Conservation (phyloP, 164 flowering plant species). For the Berberis vulgaris region DNA sequence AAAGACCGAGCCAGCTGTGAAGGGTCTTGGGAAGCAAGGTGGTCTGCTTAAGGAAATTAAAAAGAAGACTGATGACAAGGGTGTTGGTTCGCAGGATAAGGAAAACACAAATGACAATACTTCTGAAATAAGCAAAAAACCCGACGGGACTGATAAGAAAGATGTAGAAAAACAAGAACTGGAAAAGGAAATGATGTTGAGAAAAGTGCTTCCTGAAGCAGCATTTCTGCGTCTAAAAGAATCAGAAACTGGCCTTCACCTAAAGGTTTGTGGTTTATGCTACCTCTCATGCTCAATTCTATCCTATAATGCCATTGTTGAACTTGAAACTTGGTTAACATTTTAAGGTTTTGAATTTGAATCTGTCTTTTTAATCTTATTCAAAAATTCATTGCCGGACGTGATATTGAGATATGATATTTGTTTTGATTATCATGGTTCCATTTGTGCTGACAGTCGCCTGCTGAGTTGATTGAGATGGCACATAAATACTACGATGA, state of each 20-base stretch:
- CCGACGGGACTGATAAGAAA: constrained; percentile 24
- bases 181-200: constrained; percentile 55
- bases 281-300: not conserved
- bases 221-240: constrained; percentile 71
- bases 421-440: constrained; percentile 8
- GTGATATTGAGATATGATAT: not conserved
- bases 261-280: constrained; percentile 42
- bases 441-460: constrained; percentile 42
- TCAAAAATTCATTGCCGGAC: not conserved
- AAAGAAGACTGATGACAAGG: constrained; percentile 54
- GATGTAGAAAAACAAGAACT: constrained; percentile 38
- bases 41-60: constrained; percentile 75
- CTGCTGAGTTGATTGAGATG: constrained; percentile 85
- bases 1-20: constrained; percentile 74
- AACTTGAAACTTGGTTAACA: too few relatives aligned
- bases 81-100: constrained; percentile 31
- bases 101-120: constrained; percentile 23
- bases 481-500: constrained; percentile 80
- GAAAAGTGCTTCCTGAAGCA: constrained; percentile 53
- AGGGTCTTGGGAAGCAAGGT: constrained; percentile 97
- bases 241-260: constrained; percentile 90
- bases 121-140: constrained; percentile 27
- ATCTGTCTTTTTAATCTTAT: not conserved
- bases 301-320: too few relatives aligned
- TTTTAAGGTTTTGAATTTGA: not conserved